Percentiles rank a stretch among this genome's conserved stretches.
These are phyloP conservation scores for Fusarium miscanthi DNA, from an alignment of 2,329 filamentous ascomycete species.

Conservation along the genomic window DNA sequence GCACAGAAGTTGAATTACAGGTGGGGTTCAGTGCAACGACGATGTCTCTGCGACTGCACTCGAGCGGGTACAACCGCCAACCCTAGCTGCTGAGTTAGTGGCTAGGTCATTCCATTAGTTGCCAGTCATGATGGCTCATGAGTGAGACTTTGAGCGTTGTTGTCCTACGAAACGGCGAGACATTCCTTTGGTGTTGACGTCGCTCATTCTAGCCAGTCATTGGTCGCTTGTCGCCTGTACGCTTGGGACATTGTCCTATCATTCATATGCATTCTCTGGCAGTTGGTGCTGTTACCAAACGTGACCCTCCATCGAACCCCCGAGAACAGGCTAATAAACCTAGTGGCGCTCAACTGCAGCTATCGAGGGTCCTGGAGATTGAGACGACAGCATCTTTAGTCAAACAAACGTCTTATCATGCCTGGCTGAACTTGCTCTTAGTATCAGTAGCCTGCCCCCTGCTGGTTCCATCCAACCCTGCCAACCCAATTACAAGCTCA, in stretches of 20 bases:
- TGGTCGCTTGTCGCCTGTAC: not conserved
- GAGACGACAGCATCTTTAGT: slow-evolving; percentile 18
- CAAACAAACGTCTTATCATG: slow-evolving; percentile 34
- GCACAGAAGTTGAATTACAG: slow-evolving; percentile 23
- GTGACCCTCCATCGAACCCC: slow-evolving; percentile 12
- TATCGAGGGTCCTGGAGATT: slow-evolving; percentile 18
- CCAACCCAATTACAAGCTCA: slow-evolving; percentile 26
- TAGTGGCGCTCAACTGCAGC: slow-evolving; percentile 15
- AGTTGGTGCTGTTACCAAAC: slow-evolving; percentile 1
- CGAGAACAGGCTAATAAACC: slow-evolving; percentile 21
- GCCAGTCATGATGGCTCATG: slow-evolving; percentile 5
- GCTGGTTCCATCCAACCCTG: slow-evolving; percentile 17
- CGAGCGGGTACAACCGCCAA: slow-evolving; percentile 29
- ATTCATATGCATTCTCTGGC: slow-evolving; percentile 4
- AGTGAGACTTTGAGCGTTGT: slow-evolving; percentile 3
- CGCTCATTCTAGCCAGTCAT: not conserved
- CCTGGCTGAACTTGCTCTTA: slow-evolving; percentile 20
- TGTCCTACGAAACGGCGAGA: slow-evolving; percentile 9
- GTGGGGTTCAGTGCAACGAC: slow-evolving; percentile 33
- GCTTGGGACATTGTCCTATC: not conserved
- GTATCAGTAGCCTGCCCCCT: slow-evolving; percentile 31
- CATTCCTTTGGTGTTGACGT: not conserved
- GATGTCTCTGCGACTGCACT: slow-evolving; percentile 13
- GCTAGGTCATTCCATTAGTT: not conserved
- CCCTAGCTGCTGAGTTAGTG: not conserved